These are phyloP conservation scores for Picea mariana DNA, from an alignment of 83 land plant species.

Conservation along the genomic window DNA sequence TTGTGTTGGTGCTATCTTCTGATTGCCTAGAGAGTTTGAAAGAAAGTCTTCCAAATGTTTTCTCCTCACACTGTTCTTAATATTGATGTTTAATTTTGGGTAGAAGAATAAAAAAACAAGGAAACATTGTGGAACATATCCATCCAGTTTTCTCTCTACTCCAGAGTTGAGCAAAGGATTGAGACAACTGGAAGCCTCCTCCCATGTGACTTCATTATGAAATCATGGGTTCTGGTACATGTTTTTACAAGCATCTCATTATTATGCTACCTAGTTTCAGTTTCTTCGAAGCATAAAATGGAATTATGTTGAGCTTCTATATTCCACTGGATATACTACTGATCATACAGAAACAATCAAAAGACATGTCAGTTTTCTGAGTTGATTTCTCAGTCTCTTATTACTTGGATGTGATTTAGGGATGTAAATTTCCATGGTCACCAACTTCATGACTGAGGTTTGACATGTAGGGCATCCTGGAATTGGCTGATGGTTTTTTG, in stretches of 20 bases:
- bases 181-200: background rate
- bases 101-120: background rate
- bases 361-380: background rate
- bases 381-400: slow-evolving; percentile 1
- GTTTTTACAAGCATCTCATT: background rate
- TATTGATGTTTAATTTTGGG: slow-evolving; percentile 9
- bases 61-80: background rate
- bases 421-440: background rate
- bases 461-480: slow-evolving; percentile 6
- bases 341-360: background rate
- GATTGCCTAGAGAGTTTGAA: background rate
- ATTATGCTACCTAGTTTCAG: background rate
- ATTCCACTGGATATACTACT: background rate
- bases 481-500: background rate
- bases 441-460: slow-evolving; percentile 16
- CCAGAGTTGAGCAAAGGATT: background rate
- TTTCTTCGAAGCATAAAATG: background rate
- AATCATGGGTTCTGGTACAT: background rate
- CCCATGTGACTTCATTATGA: background rate
- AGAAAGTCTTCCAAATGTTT: background rate
- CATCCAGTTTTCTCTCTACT: background rate
- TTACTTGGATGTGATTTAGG: background rate
- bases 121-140: background rate
- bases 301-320: background rate
- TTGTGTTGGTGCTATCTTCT: background rate